Evolutionary conservation across 768 basidiomycete species (phyloP).

Genomic region (Leucocoprinus leucothites): DNA sequence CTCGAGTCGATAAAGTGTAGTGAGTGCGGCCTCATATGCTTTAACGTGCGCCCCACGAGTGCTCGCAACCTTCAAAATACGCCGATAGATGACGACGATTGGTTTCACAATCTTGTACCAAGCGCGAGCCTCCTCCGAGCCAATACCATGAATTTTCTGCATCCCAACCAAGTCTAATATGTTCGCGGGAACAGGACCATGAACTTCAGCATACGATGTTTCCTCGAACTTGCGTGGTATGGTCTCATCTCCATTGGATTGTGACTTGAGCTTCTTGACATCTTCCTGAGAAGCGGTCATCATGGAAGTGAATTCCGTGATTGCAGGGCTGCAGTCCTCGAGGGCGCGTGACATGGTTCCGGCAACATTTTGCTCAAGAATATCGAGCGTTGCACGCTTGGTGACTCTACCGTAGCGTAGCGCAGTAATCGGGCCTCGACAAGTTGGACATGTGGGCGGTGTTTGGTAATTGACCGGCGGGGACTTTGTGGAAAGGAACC

Average conservation of each 20-base stretch:
- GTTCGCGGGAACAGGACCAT: slow-evolving; percentile 13
- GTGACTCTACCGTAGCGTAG: slow-evolving; percentile 58
- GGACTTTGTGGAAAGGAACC: slow-evolving; percentile 36
- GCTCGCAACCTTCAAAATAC: slow-evolving; percentile 29
- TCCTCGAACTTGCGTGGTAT: neutral
- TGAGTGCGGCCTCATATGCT: slow-evolving; percentile 61
- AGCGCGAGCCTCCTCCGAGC: slow-evolving; percentile 34
- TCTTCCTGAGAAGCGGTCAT: slow-evolving; percentile 3
- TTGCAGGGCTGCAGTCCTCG: slow-evolving; percentile 21
- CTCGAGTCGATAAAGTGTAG: slow-evolving; percentile 48
- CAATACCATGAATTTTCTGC: slow-evolving; percentile 21
- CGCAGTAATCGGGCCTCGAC: slow-evolving; percentile 52
- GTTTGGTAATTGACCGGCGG: slow-evolving; percentile 21
- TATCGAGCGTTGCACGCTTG: slow-evolving; percentile 63
- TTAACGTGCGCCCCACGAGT: slow-evolving; percentile 53
- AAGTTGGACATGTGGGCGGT: slow-evolving; percentile 61
- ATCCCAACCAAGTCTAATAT: slow-evolving; percentile 24
- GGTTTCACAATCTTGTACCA: slow-evolving; percentile 38
- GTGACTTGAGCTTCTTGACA: neutral
- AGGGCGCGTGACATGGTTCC: slow-evolving; percentile 46
- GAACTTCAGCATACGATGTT: slow-evolving; percentile 8
- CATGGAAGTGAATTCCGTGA: slow-evolving; percentile 25
- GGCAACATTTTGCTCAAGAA: slow-evolving; percentile 62
- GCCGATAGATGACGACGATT: slow-evolving; percentile 19
- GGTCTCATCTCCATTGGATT: neutral